Evolutionary conservation across 2,329 filamentous ascomycete species (phyloP).

Genomic region (Ceratocystis colombiana): DNA sequence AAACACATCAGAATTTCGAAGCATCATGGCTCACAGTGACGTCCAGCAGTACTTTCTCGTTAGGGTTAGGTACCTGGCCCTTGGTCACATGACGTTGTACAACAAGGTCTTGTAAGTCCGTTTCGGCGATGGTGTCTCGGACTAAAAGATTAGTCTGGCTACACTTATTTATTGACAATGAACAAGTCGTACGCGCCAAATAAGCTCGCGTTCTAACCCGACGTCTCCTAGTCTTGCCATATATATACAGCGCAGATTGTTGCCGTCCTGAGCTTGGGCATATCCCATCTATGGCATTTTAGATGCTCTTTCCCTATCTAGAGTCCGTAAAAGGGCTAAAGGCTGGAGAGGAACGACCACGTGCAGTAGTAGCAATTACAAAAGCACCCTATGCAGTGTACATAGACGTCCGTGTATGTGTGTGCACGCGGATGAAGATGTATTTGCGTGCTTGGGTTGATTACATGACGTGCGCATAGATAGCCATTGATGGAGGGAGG

Average conservation of each 20-base stretch:
- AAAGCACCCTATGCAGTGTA: no score
- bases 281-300: background rate
- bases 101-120: background rate
- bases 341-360: background rate
- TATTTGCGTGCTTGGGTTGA: no score
- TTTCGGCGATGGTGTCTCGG: no score
- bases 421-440: no score
- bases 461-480: no score
- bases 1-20: no score
- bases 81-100: background rate
- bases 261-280: background rate
- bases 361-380: background rate
- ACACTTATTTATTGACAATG: background rate
- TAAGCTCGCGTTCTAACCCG: background rate
- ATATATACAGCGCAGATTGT: background rate
- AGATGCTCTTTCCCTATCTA: background rate
- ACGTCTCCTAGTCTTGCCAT: background rate
- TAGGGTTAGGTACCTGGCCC: background rate
- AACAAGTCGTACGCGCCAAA: background rate
- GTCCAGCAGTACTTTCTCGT: no score
- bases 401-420: no score
- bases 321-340: background rate
- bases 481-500: no score
- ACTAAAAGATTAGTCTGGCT: background rate
- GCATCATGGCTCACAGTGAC: no score